phyloP scores from a whole-genome alignment of 2,329 filamentous ascomycete genomes.

The Diaporthe destruens region DNA sequence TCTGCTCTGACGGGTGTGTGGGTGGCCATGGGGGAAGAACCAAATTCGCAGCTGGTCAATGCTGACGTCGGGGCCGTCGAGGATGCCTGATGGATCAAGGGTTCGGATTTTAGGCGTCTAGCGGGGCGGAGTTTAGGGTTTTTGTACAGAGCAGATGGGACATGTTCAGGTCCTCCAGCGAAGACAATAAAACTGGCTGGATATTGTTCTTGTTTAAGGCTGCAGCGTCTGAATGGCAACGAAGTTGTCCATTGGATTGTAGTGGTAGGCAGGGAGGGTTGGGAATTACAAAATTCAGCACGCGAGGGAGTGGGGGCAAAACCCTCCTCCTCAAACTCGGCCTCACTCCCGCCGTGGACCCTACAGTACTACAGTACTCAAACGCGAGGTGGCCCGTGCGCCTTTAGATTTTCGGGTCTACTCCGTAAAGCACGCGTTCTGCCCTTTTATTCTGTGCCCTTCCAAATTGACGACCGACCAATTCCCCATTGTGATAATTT shows the following conservation, averaged over 20 bases:
- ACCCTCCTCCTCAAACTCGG: not conserved
- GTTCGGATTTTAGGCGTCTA: slow-evolving; percentile 24
- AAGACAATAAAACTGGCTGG: slow-evolving; percentile 2
- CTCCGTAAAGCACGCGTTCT: not conserved
- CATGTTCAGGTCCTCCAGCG: slow-evolving; percentile 36
- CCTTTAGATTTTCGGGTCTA: not conserved
- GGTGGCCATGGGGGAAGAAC: slow-evolving; percentile 36
- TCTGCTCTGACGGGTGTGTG: slow-evolving; percentile 39
- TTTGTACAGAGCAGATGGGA: slow-evolving; percentile 16
- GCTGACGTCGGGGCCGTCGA: slow-evolving; percentile 21
- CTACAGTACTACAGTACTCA: not conserved
- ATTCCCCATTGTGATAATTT: not conserved
- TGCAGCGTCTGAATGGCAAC: slow-evolving; percentile 31
- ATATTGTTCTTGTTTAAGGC: slow-evolving; percentile 18
- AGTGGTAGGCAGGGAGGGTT: not conserved
- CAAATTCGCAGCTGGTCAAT: slow-evolving; percentile 1
- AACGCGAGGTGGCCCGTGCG: not conserved
- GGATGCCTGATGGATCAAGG: slow-evolving; percentile 26
- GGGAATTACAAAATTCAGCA: slow-evolving; percentile 33
- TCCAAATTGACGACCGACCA: not conserved
- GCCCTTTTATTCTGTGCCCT: not conserved
- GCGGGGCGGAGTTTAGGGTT: slow-evolving; percentile 1
- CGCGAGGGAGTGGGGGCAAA: slow-evolving; percentile 28
- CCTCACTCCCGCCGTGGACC: slow-evolving; percentile 13
- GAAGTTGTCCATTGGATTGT: not conserved